Base-by-base conservation (phyloP, 768 basidiomycete genomes). In the Trametopsis cervina region DNA sequence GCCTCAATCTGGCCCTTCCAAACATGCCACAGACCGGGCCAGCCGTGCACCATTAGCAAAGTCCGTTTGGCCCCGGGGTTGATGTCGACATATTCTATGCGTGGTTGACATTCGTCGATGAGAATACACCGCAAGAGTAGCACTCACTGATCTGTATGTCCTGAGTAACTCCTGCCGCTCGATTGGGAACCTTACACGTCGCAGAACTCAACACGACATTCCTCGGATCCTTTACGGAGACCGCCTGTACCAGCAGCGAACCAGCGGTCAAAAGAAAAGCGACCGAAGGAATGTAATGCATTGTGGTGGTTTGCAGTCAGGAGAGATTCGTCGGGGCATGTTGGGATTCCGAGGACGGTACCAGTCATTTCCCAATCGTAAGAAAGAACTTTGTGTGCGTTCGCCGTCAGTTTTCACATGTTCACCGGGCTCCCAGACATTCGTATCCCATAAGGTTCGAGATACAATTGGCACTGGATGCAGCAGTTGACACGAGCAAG, bases 1-100 rank as follows among this genome's bases (percentile, higher is more conserved):
- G 77, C 74, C 43, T 77, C 65, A 15, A 89, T 85, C 58, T 89
- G 86, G 25, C 73, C 74, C 27, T 79, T 72, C 86, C 85, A 89
- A 17, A 74, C 76, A 46, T 78, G 81, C 86, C 86, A 89, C 3
- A 87, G 61, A 53, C 80, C 74, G 0, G 86, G 86, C 86, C 86
- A 89, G 3, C 86, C 86, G 55, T 89, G 86, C 0, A 88, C 78
- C 72, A 89, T 73, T 24, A 89, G 41, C 2, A 88, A 63, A 0
- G 80, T 76, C 12, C 63, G 68, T 22, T 72, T 61, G 2, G 76
- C 76, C 0, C 49, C 52, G 9, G 79, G 71, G 52, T 86, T 85
- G 50, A 86, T 57, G 35, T 87, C 74, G 20, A 79, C 73, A 57
- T 86, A 88, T 52, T 74, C 84, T 83, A 33, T 15, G 29, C 7